Percentiles rank a stretch among this genome's conserved stretches.
Conservation (phyloP, 2,329 filamentous ascomycete species). For the Cercospora janseana region DNA sequence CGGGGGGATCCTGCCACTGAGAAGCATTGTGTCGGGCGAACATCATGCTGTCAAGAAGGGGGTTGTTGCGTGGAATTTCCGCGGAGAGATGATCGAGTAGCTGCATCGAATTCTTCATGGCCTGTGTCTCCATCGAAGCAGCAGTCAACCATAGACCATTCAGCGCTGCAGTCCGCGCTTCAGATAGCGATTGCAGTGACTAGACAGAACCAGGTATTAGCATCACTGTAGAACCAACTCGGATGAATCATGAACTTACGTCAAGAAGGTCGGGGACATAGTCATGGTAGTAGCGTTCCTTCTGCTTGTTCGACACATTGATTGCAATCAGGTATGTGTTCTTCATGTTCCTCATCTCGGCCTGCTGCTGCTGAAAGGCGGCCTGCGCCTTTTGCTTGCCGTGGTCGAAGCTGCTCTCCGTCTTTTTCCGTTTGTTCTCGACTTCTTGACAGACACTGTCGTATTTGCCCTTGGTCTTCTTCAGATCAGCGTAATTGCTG, state of each 20-base stretch:
- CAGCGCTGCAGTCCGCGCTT: conserved; percentile 79
- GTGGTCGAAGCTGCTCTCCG: conserved; percentile 84
- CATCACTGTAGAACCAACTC: background rate
- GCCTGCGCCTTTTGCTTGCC: conserved; percentile 84
- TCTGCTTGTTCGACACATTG: conserved; percentile 95
- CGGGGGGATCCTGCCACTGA: conserved; percentile 75
- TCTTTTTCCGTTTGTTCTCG: conserved; percentile 90
- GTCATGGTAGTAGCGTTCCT: conserved; percentile 95
- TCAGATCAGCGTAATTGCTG: conserved; percentile 74
- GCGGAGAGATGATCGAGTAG: conserved; percentile 69
- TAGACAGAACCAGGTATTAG: conserved; percentile 27
- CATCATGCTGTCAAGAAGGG: conserved; percentile 93
- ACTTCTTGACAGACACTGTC: conserved; percentile 91
- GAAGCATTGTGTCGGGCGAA: conserved; percentile 87
- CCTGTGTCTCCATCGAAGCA: conserved; percentile 73
- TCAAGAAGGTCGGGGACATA: conserved; percentile 93
- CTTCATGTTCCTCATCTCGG: conserved; percentile 97
- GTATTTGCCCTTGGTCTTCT: conserved; percentile 90
- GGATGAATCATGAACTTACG: conserved; percentile 50
- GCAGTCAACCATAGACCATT: conserved; percentile 85
- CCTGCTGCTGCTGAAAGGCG: conserved; percentile 85
- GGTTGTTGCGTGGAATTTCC: conserved; percentile 85
- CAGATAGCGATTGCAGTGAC: conserved; percentile 84
- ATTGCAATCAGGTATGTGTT: conserved; percentile 97
- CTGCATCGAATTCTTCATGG: conserved; percentile 69